Evolutionary conservation across 352 stramenopile genomes (phyloP), one percentile per base, ranked within the genome.

Genomic region (Globisporangium viniferum): DNA sequence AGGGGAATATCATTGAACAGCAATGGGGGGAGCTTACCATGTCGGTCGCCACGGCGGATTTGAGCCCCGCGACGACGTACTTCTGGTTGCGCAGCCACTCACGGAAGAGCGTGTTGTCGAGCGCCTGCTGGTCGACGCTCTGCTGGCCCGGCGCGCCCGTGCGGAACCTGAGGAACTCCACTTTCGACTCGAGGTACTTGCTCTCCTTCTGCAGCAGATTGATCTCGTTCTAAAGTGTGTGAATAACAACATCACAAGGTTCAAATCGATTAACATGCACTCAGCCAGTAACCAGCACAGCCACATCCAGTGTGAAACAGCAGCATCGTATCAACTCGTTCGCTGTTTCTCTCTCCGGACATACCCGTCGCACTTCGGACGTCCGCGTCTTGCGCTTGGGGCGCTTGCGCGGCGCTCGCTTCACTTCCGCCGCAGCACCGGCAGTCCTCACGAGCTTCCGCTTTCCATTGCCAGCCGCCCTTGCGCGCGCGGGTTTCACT

Each of bases 31-130:
- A 0, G 33, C 31, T 33, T 20, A 64, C 58, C 39, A 14, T 33
- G 24, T 64, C 58, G 20, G 20, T 31, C 15, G 58, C 58, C 22
- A 64, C 3, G 3, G 24, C 24, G 33, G 58, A 64, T 39, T 64
- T 49, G 39, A 64, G 29, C 18, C 58, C 39, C 31, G 58, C 58
- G 36, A 55, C 41, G 15, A 44, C 9, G 36, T 44, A 44, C 36
- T 64, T 24, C 35, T 64, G 58, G 39, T 64, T 64, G 8, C 39
- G 58, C 39, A 51, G 36, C 3, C 46, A 39, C 58, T 64, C 58
- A 24, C 58, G 58, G 3, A 54, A 44, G 7, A 64, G 10, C 36
- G 36, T 24, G 9, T 36, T 51, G 18, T 64, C 58, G 15, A 64
- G 24, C 14, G 24, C 8, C 36, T 54, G 36, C 20, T 64, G 39